These are phyloP conservation scores for Filosporella fistucella DNA, from an alignment of 495 filamentous ascomycete species.

Conservation along the genomic window DNA sequence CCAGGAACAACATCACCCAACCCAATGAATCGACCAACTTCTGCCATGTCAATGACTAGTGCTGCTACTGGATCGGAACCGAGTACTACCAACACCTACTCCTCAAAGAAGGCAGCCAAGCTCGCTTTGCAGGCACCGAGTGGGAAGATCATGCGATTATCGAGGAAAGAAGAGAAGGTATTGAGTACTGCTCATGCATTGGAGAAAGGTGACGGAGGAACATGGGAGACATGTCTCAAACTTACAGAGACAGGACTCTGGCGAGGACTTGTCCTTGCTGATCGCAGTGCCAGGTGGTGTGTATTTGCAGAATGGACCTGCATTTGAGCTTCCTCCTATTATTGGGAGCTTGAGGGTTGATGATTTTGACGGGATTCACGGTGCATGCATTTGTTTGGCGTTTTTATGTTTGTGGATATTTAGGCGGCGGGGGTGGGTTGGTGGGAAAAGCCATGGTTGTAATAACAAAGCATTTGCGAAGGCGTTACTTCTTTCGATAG, in stretches of 20 bases:
- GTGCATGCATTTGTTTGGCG: slow-evolving; percentile 10
- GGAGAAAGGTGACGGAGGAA: slow-evolving; percentile 67
- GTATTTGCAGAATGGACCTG: slow-evolving; percentile 96
- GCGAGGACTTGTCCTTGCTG: slow-evolving; percentile 90
- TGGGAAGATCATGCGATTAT: slow-evolving; percentile 91
- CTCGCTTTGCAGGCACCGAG: slow-evolving; percentile 90
- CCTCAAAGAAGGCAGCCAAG: slow-evolving; percentile 81
- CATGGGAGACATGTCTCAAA: slow-evolving; percentile 98
- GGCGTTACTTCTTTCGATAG: no score
- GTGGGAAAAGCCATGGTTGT: no score
- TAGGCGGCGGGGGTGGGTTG: no score
- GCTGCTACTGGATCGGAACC: slow-evolving; percentile 55
- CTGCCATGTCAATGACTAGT: slow-evolving; percentile 78
- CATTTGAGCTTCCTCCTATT: slow-evolving; percentile 17
- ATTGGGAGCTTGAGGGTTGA: not conserved
- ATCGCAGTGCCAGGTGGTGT: slow-evolving; percentile 95
- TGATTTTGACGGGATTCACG: slow-evolving; percentile 1
- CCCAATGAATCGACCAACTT: slow-evolving; percentile 67
- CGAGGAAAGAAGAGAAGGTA: slow-evolving; percentile 72
- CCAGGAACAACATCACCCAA: slow-evolving; percentile 57
- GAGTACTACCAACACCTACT: slow-evolving; percentile 32
- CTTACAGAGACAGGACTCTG: slow-evolving; percentile 87
- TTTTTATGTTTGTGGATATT: not conserved
- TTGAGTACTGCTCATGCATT: slow-evolving; percentile 36
- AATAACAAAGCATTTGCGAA: no score